These are phyloP conservation scores for Astrocystis sublimbata DNA, from an alignment of 495 filamentous ascomycete species.

Conservation along the genomic window DNA sequence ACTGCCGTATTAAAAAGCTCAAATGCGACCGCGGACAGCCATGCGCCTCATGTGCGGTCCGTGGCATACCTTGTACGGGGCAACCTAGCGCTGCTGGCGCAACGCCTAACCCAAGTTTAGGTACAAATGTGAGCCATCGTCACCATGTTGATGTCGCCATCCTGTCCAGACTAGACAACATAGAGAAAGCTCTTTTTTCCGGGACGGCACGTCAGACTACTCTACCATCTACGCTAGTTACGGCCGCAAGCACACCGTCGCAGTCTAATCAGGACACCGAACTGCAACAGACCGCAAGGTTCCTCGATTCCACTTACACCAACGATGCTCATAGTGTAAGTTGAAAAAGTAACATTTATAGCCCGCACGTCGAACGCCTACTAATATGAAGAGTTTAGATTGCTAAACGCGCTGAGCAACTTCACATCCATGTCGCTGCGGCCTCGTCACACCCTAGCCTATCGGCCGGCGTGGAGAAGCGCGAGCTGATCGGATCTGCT, in stretches of 20 bases:
- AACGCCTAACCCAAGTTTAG: too few relatives aligned
- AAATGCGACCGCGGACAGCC: conserved; percentile 47
- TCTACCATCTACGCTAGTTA: background rate
- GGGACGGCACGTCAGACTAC: background rate
- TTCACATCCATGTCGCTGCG: conserved; percentile 4
- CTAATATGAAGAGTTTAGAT: too few relatives aligned
- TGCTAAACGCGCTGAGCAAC: background rate
- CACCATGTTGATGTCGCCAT: conserved; percentile 10
- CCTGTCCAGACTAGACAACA: conserved; percentile 18
- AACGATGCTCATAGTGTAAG: conserved; percentile 11
- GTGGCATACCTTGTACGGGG: conserved; percentile 18
- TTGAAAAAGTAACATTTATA: background rate
- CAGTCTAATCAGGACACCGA: conserved; percentile 10
- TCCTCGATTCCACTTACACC: conserved; percentile 16
- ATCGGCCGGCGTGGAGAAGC: background rate
- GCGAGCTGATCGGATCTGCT: background rate
- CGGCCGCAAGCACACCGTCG: background rate
- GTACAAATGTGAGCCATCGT: too few relatives aligned
- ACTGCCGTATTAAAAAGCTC: conserved; percentile 48
- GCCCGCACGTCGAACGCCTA: too few relatives aligned
- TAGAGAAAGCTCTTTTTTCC: conserved; percentile 28
- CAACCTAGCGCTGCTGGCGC: too few relatives aligned
- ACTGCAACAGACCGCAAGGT: conserved; percentile 9
- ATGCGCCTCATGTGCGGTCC: conserved; percentile 32
- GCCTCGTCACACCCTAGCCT: conserved; percentile 2